These are phyloP conservation scores for Penicillium carneum DNA, from an alignment of 2,329 filamentous ascomycete species.

Conservation along the genomic window DNA sequence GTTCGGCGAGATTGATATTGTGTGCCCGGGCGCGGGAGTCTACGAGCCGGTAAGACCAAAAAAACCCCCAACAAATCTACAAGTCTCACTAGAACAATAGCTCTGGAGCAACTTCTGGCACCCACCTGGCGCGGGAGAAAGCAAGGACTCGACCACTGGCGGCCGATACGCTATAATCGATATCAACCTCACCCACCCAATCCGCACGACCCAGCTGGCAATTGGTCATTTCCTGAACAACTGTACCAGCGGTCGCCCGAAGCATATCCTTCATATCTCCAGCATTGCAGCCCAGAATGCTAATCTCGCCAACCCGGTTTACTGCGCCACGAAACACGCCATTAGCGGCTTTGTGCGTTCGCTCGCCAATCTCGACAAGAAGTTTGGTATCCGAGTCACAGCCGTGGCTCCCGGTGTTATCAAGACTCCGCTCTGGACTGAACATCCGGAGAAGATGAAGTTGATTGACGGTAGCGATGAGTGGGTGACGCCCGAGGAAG, in stretches of 20 bases:
- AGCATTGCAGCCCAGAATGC: conserved; percentile 56
- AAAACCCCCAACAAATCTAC: not conserved
- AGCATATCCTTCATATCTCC: conserved; percentile 58
- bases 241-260: conserved; percentile 43
- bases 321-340: conserved; percentile 59
- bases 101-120: conserved; percentile 60
- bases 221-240: conserved; percentile 57
- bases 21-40: conserved; percentile 57
- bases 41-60: conserved; percentile 50
- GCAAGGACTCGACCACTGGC: conserved; percentile 50
- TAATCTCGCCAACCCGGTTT: conserved; percentile 54
- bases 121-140: conserved; percentile 51
- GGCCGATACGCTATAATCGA: conserved; percentile 57
- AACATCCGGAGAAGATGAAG: conserved; percentile 66
- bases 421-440: conserved; percentile 68
- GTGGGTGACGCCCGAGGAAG: conserved; percentile 69
- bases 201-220: conserved; percentile 60
- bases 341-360: conserved; percentile 60
- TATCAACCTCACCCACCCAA: conserved; percentile 62
- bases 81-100: conserved; percentile 37
- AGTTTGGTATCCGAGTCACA: conserved; percentile 63
- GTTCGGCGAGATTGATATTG: conserved; percentile 58
- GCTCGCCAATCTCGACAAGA: conserved; percentile 58
- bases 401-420: conserved; percentile 68
- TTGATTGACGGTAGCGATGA: conserved; percentile 59